Evolutionary conservation across 495 filamentous ascomycete species (phyloP).

Genomic region (Daldinia bambusicola): DNA sequence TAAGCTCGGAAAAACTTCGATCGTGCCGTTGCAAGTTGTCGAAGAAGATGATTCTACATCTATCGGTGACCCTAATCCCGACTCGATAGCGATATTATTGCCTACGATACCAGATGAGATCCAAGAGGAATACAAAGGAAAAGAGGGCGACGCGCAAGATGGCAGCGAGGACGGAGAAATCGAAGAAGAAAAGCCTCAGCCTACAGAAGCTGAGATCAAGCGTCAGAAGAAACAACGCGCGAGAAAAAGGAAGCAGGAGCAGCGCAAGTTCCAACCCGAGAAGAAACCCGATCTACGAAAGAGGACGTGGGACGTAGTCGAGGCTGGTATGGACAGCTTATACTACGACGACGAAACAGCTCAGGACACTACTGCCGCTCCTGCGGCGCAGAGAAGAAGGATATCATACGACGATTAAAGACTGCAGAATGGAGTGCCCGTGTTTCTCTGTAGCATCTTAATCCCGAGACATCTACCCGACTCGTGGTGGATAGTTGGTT

Average conservation of each 20-base stretch:
- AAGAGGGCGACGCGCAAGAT: slow-evolving; percentile 29
- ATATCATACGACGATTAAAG: slow-evolving; percentile 63
- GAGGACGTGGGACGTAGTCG: slow-evolving; percentile 68
- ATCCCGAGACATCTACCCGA: background rate
- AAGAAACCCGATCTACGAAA: slow-evolving; percentile 66
- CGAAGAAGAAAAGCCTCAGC: slow-evolving; percentile 41
- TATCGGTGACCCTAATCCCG: background rate
- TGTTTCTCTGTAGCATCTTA: background rate
- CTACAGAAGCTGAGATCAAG: slow-evolving; percentile 46
- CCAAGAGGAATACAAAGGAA: slow-evolving; percentile 40
- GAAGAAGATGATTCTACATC: slow-evolving; percentile 12
- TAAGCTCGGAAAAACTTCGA: slow-evolving; percentile 30
- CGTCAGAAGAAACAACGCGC: slow-evolving; percentile 41
- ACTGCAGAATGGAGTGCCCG: background rate
- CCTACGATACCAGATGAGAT: slow-evolving; percentile 20
- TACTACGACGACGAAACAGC: slow-evolving; percentile 60
- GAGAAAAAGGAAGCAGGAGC: slow-evolving; percentile 50
- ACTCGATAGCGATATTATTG: slow-evolving; percentile 4
- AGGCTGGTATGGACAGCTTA: slow-evolving; percentile 60
- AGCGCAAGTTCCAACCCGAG: slow-evolving; percentile 55
- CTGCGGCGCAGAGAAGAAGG: slow-evolving; percentile 52
- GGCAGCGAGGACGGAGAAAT: slow-evolving; percentile 50
- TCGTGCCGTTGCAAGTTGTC: slow-evolving; percentile 23
- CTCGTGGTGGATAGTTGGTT: background rate
- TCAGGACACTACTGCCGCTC: slow-evolving; percentile 32